phyloP scores from a whole-genome alignment of 257 asterid genomes.

The Asclepias syriaca region DNA sequence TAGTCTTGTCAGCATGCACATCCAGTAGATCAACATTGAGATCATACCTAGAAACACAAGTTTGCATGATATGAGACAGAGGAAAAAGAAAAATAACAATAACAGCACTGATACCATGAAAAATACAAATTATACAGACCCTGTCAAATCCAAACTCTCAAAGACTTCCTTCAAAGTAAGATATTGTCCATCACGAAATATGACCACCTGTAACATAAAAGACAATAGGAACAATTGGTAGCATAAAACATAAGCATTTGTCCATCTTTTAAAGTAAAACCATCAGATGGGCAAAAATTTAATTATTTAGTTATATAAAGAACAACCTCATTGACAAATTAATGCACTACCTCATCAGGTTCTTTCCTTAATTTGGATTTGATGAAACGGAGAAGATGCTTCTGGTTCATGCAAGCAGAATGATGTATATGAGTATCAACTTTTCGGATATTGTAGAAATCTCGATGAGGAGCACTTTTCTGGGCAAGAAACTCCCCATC shows the following conservation, averaged over 20 bases:
- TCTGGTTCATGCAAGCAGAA: constrained; percentile 98
- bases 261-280: no score
- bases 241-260: not conserved
- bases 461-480: constrained; percentile 96
- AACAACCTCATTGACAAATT: not conserved
- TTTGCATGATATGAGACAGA: constrained; percentile 6
- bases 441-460: constrained; percentile 86
- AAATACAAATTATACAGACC: constrained; percentile 41
- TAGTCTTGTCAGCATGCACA: constrained; percentile 95
- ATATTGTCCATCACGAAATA: constrained; percentile 88
- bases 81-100: not conserved
- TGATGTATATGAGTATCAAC: constrained; percentile 94
- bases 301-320: not conserved
- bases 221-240: constrained; percentile 17
- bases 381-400: constrained; percentile 87
- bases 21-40: constrained; percentile 87
- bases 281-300: no score
- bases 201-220: constrained; percentile 60
- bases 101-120: constrained; percentile 2
- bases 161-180: constrained; percentile 92
- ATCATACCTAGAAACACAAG: constrained; percentile 59
- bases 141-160: constrained; percentile 90
- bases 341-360: constrained; percentile 79
- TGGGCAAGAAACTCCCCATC: constrained; percentile 86
- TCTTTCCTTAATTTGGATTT: constrained; percentile 79